Conservation (phyloP, 192 early-diverging fungal genomes). For the Backusella mclennaniae region DNA sequence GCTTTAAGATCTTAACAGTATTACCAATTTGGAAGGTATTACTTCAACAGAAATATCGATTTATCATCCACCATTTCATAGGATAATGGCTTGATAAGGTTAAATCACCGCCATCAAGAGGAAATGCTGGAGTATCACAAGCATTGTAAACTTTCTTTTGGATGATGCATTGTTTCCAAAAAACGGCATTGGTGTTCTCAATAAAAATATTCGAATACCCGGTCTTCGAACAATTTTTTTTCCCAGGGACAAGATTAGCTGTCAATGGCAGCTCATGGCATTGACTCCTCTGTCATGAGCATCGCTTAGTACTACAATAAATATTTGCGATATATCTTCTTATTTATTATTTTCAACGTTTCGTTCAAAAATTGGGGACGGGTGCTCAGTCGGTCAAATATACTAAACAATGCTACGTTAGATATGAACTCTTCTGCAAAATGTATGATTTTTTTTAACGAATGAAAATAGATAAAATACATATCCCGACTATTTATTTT, state of each 20-base stretch:
- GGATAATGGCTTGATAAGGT: not conserved
- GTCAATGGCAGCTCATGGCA: not conserved
- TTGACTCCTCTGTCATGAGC: not conserved
- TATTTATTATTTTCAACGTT: not conserved
- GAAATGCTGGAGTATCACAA: not conserved
- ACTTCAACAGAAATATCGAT: not conserved
- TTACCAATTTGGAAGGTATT: not conserved
- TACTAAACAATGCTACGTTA: not conserved
- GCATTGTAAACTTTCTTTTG: not conserved
- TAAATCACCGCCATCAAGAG: not conserved
- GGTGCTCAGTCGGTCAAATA: not conserved
- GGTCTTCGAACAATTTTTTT: not conserved
- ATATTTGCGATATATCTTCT: not conserved
- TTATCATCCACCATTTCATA: not conserved
- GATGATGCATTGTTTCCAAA: not conserved
- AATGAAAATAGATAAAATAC: not conserved
- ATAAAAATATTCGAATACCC: not conserved
- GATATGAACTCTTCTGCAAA: not conserved
- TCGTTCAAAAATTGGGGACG: not conserved
- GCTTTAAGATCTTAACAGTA: not conserved
- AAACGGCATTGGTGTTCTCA: not conserved
- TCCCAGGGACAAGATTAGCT: not conserved
- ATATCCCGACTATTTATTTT: not conserved
- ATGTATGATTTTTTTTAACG: not conserved
- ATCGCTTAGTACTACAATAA: not conserved